phyloP scores from a whole-genome alignment of 2,329 filamentous ascomycete species.

The Fusarium sp. region DNA sequence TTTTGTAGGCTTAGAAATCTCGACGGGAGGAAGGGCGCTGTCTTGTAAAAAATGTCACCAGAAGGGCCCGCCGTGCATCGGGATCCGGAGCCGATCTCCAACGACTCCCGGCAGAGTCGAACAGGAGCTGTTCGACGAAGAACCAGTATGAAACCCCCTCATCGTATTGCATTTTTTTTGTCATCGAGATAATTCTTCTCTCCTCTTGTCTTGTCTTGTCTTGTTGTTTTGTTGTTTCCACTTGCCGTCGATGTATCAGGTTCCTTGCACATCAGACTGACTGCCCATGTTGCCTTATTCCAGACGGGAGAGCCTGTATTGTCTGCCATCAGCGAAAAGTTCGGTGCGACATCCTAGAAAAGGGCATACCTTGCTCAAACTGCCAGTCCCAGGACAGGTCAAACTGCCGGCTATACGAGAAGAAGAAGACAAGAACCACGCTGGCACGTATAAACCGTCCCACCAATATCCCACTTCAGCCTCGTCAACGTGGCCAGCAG shows the following conservation, averaged over 20 bases:
- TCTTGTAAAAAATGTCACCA: slow-evolving; percentile 14
- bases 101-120: background rate
- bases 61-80: slow-evolving; percentile 6
- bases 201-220: background rate
- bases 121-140: slow-evolving; percentile 7
- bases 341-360: slow-evolving; percentile 57
- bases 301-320: slow-evolving; percentile 54
- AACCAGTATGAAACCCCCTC: slow-evolving; percentile 22
- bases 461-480: slow-evolving; percentile 54
- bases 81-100: slow-evolving; percentile 1
- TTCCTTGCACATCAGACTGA: background rate
- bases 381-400: slow-evolving; percentile 53
- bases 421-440: slow-evolving; percentile 53
- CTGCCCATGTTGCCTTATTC: background rate
- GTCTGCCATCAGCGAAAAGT: slow-evolving; percentile 60
- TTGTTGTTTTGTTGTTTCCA: background rate
- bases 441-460: slow-evolving; percentile 40
- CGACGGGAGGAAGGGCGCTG: background rate
- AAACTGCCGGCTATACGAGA: slow-evolving; percentile 58
- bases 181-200: background rate
- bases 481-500: slow-evolving; percentile 51
- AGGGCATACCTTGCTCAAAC: slow-evolving; percentile 58
- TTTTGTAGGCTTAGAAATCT: background rate
- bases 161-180: background rate
- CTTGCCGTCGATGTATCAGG: background rate